A percentile compares a stretch with the other conserved stretches of the same genome.
These are phyloP conservation scores for Deuterostichococcus epilithicus DNA, from an alignment of 139 green algal genomes.

Conservation along the genomic window DNA sequence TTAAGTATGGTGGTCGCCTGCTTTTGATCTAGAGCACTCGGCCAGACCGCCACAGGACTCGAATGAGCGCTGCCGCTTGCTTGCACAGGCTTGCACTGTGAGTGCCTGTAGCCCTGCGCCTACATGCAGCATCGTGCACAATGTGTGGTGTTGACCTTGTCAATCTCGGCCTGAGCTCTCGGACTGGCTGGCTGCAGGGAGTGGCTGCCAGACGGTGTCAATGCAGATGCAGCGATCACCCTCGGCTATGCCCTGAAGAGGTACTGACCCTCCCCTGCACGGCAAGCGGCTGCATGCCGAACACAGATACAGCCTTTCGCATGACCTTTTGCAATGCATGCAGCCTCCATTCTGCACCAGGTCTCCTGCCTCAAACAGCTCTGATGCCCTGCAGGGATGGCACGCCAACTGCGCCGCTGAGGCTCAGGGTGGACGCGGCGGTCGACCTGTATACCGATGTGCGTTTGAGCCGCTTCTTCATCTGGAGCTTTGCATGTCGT, in stretches of 20 bases:
- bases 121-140: neutral
- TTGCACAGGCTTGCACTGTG: neutral
- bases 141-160: conserved; percentile 2
- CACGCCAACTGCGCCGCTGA: neutral
- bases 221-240: neutral
- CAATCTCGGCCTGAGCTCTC: conserved; percentile 1
- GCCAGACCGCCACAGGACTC: too few species aligned
- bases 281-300: neutral
- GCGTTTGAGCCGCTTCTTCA: neutral
- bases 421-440: neutral
- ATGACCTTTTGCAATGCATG: too few species aligned
- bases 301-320: neutral
- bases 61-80: neutral
- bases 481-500: neutral
- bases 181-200: conserved; percentile 3
- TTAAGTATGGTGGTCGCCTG: too few species aligned
- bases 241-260: conserved; percentile 1
- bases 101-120: neutral
- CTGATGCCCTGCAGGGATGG: neutral
- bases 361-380: too few species aligned
- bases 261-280: neutral
- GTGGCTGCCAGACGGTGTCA: neutral
- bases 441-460: neutral
- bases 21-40: too few species aligned
- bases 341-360: too few species aligned